A percentile compares a stretch with the other conserved stretches of the same genome.
These are phyloP conservation scores for Agaricales sp. DNA, from an alignment of 1,284 basidiomycete species.

Conservation along the genomic window DNA sequence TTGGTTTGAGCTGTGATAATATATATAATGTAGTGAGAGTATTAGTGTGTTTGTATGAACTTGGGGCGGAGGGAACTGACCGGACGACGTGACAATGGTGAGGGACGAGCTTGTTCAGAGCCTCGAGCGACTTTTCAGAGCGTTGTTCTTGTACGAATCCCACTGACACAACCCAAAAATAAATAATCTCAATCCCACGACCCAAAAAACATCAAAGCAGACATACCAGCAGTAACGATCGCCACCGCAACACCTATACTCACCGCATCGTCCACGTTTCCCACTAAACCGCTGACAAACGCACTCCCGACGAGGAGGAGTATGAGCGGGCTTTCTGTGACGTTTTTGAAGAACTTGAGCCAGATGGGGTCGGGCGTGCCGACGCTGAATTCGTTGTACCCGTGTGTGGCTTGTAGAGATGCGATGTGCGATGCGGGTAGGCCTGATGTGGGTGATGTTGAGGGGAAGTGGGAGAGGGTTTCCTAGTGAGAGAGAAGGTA, in stretches of 20 bases:
- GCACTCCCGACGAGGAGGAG: conserved; percentile 85
- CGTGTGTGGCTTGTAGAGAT: conserved; percentile 59
- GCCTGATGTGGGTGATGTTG: conserved; percentile 54
- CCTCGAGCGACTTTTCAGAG: conserved; percentile 91
- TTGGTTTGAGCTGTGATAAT: conserved; percentile 48
- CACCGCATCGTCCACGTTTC: conserved; percentile 89
- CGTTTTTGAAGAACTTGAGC: conserved; percentile 86
- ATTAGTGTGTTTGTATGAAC: conserved; percentile 5
- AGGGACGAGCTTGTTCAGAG: conserved; percentile 92
- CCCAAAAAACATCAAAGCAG: not conserved
- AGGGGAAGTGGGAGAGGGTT: conserved; percentile 53
- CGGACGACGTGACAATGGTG: conserved; percentile 91
- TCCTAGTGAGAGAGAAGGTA: conserved; percentile 30
- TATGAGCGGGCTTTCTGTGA: conserved; percentile 91
- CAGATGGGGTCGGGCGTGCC: conserved; percentile 69
- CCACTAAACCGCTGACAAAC: conserved; percentile 80
- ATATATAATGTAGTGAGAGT: conserved; percentile 6
- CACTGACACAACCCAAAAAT: conserved; percentile 36
- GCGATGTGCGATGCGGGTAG: conserved; percentile 56
- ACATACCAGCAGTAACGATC: conserved; percentile 85
- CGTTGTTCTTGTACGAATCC: conserved; percentile 94
- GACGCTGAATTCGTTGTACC: conserved; percentile 95
- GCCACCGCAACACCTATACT: conserved; percentile 91
- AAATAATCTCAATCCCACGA: not conserved
- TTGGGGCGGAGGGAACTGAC: conserved; percentile 13